Evolutionary conservation across 192 early-diverging fungal species (phyloP), one percentile per base, ranked within the genome.

Genomic region (Coemansia sp.): DNA sequence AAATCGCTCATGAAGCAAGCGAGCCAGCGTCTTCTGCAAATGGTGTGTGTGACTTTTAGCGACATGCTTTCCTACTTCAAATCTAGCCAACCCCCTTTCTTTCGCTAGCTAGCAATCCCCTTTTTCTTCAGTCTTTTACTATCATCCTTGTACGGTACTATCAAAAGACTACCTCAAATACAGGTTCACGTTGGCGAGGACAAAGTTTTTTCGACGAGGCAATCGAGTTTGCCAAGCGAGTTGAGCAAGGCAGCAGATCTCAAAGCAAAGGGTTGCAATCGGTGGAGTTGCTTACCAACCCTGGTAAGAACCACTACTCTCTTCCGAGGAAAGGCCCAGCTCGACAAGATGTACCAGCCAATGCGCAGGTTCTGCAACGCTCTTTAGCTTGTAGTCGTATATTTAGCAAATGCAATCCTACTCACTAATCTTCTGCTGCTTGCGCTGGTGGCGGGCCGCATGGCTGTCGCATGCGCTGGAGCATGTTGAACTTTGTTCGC

Each of bases 1-100:
- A 99, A 75, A 91, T 99, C 33, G 61, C 64, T 23, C 72, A 58
- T 10, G 56, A 36, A 6, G 11, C 33, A 12, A 18, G 20, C 9
- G 33, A 31, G 12, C 21, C 50, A 23, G 14, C 50, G 2, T 11
- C 23, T 26, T 26, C 11, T 53, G 9, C 43, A 9, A 45, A 45
- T 45, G 43, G 43, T 4, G 43, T 45, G 20, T 20, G n/a, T 20
- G 43, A 45, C n/a, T 45, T 45, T 21, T 45, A 45, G 7, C 14
- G 39, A 61, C 61, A 2, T 0, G 4, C 16, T 41, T 41, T 45
- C 18, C 18, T 45, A 20, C 8, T 20, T 45, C 9, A 45, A 45
- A 2, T 6, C n/a, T 20, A 18, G 18, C 7, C 18, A 8, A 45
- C 7, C 43, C 3, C 37, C 9, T 38, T 45, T 45, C 43, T 20